Evolutionary conservation across 164 flowering plant genomes (phyloP), one percentile per base, ranked within the genome.

Genomic region (Berberis thunbergii): DNA sequence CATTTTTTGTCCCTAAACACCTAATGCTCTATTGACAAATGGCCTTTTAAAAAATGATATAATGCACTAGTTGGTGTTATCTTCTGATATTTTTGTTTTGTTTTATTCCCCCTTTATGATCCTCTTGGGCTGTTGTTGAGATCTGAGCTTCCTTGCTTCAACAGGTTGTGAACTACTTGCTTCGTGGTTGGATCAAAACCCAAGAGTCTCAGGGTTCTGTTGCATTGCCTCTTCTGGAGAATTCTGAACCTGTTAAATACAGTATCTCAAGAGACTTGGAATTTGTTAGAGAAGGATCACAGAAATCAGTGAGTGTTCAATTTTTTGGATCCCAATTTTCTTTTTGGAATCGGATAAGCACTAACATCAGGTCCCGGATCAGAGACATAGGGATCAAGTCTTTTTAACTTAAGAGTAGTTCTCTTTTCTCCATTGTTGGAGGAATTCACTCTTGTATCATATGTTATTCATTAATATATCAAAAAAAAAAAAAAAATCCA

Each of bases 111-210:
- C 39, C 59, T 56, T 3, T 3, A 41, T 26, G 54, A 11, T 12
- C n/a, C n/a, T 52, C 54, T 11, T 10, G 11, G 26, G 26, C 26
- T 4, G 3, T 52, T 10, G 4, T 12, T 7, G 54, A 52, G 26
- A 53, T 61, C 40, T 53, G 45, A 62, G 3, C 45, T 64, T 43
- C 9, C 39, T 64, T 44, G 26, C 26, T 45, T 53, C 48, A 67
- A 60, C 81, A 93, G 97, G 96, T 90, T 3, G 90, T 90, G 70
- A 93, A 93, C 64, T 87, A 74, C 74, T 78, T 93, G 61, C 73
- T 93, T 42, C 96, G 96, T 4, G 98, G 98, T 44, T 93, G 98
- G 98, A 87, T 93, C 43, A 74, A 67, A 63, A 84, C 77, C 81
- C 75, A 85, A 43, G 98, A 93, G 71, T 76, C 92, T 11, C 61